These are phyloP conservation scores for Hypoxylon rubiginosum DNA, from an alignment of 2,329 filamentous ascomycete genomes.

Conservation along the genomic window DNA sequence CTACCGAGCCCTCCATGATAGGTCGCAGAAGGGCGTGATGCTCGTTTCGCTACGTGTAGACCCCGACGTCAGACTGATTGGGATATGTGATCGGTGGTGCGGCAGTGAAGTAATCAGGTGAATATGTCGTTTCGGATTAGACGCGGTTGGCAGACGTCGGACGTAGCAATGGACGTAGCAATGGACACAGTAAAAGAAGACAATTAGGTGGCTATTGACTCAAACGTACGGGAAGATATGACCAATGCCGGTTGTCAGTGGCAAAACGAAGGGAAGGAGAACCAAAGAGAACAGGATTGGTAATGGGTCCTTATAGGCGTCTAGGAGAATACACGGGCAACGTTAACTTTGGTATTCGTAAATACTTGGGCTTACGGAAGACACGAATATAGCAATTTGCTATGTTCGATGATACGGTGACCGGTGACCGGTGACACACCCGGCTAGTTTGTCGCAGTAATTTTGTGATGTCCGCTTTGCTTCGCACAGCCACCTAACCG, in stretches of 20 bases:
- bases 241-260: not conserved
- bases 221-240: too few relatives aligned
- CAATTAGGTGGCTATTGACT: too few relatives aligned
- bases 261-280: not conserved
- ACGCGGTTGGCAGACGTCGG: not conserved
- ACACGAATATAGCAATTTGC: not conserved
- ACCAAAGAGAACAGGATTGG: not conserved
- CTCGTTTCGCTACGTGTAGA: not conserved
- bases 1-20: conserved; percentile 31
- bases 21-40: not conserved
- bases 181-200: not conserved
- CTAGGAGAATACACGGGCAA: not conserved
- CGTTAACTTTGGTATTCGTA: not conserved
- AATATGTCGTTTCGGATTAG: not conserved
- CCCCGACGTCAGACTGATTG: not conserved
- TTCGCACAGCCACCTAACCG: conserved; percentile 17
- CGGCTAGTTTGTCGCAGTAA: conserved; percentile 1
- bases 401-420: not conserved
- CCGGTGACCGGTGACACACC: conserved; percentile 8
- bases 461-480: not conserved
- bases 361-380: not conserved
- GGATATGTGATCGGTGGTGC: not conserved
- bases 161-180: not conserved
- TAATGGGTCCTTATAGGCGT: not conserved
- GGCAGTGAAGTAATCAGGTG: not conserved